Conservation (phyloP, 225 moss, liverwort and hornwort genomes). For the Polytrichum formosum region DNA sequence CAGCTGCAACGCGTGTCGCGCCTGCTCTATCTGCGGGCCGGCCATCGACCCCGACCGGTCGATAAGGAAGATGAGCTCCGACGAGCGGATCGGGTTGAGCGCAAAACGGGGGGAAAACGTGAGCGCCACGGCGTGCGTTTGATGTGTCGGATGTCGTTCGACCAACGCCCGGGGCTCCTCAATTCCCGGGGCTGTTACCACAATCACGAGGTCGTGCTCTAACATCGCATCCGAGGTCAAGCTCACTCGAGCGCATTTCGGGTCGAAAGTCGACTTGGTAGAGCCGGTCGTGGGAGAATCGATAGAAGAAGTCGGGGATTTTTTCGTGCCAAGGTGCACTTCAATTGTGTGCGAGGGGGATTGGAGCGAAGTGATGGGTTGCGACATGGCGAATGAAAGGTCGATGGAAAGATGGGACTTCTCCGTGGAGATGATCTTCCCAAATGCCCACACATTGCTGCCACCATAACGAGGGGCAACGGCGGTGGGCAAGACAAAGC, state of each 20-base stretch:
- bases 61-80: constrained; percentile 54
- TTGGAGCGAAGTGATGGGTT: constrained; percentile 41
- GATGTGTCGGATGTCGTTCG: constrained; percentile 38
- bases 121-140: constrained; percentile 38
- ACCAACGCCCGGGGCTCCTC: constrained; percentile 38
- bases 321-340: constrained; percentile 17
- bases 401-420: constrained; percentile 23
- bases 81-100: constrained; percentile 18
- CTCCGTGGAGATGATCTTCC: neutral
- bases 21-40: constrained; percentile 13
- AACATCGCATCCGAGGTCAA: constrained; percentile 27
- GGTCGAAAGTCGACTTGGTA: neutral
- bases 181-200: constrained; percentile 24
- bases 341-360: constrained; percentile 51
- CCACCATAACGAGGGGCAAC: constrained; percentile 27
- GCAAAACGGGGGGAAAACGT: constrained; percentile 46
- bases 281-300: neutral
- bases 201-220: constrained; percentile 44
- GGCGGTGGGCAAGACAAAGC: constrained; percentile 37
- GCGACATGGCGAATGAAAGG: constrained; percentile 32
- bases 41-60: constrained; percentile 53
- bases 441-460: neutral
- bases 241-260: constrained; percentile 21
- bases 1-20: constrained; percentile 36
- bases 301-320: neutral